Base-by-base conservation (phyloP, 2,329 filamentous ascomycete genomes). In the Zalaria sp. region DNA sequence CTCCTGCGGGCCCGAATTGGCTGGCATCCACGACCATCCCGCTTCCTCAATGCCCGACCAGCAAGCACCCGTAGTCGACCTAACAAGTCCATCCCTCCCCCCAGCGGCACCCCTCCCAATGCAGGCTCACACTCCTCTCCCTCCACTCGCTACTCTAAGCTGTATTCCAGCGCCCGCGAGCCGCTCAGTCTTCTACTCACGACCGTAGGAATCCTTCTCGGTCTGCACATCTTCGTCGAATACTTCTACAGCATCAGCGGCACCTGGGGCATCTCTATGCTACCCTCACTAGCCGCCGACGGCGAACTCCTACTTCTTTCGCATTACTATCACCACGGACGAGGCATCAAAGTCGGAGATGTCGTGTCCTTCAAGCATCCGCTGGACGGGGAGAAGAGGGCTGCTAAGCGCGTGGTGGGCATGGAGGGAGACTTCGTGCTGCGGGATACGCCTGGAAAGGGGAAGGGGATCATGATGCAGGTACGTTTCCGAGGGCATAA, bases 241-340 rank as follows among this genome's bases (percentile, higher is more conserved):
- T 79, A 91, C 62, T 65, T 76, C 52, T 75, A 77, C 62, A 69
- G 69, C 47, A 53, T 80, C 49, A 71, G 72, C 18, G 61, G 67
- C 3, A 77, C 78, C 10, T 67, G 68, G 26, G 89, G 89, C 2
- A 77, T 86, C 3, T 89, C 83, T 11, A 96, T 96, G 91, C 73
- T 91, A 39, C 89, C 89, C 5, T 94, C 86, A 0, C 78, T 95
- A 46, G 68, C 71, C 25, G 68, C 78, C 1, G 60, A 68, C 5
- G 79, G 79, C 43, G 81, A 89, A 55, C 78, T 68, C 59, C 68
- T 89, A 37, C 59, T 88, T 8, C 73, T 84, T 41, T 78, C 77
- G 45, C 77, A 77, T 50, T 64, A 69, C n/a, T 73, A 81, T 60
- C 75, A 81, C 5, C 69, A 75, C 27, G 89, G 89, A 3, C 74